Conservation (phyloP, 2,329 filamentous ascomycete genomes). For the Colletotrichum paranaense region DNA sequence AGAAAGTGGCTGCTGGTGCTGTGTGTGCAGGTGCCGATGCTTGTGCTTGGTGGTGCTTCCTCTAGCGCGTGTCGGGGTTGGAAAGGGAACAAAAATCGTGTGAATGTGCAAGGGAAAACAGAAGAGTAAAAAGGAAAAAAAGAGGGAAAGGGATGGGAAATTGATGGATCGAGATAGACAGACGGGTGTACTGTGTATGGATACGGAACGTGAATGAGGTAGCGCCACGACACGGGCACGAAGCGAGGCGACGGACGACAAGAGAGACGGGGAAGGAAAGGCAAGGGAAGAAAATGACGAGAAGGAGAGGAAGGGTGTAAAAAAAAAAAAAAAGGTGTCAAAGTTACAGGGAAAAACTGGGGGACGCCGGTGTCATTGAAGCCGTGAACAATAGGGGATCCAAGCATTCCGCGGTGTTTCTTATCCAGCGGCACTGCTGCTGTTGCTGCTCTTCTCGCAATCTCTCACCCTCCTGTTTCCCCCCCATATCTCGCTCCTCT, state of each 20-base stretch:
- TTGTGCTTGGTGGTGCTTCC: not conserved
- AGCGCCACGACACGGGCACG: not conserved
- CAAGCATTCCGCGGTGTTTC: constrained; percentile 29
- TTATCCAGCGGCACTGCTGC: not conserved
- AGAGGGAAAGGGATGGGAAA: constrained; percentile 34
- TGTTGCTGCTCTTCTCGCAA: not conserved
- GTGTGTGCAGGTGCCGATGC: not conserved
- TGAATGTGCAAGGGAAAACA: constrained; percentile 28
- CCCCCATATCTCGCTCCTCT: not conserved
- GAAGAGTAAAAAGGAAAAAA: constrained; percentile 38
- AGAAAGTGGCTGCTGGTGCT: not conserved
- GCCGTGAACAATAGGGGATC: constrained; percentile 35
- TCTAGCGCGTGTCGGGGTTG: not conserved
- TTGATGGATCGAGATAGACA: not conserved
- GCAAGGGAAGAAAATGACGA: not conserved
- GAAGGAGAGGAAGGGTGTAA: not conserved
- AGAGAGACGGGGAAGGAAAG: constrained; percentile 25
- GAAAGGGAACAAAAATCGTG: constrained; percentile 2
- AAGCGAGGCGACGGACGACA: constrained; percentile 3
- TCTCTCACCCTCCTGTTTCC: not conserved
- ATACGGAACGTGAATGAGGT: not conserved
- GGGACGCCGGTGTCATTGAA: constrained; percentile 28
- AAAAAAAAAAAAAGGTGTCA: not conserved
- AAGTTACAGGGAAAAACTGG: constrained; percentile 14
- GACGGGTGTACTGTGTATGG: constrained; percentile 24